Conservation (phyloP, 1,284 basidiomycete genomes). For the Leccinum subrobustum region DNA sequence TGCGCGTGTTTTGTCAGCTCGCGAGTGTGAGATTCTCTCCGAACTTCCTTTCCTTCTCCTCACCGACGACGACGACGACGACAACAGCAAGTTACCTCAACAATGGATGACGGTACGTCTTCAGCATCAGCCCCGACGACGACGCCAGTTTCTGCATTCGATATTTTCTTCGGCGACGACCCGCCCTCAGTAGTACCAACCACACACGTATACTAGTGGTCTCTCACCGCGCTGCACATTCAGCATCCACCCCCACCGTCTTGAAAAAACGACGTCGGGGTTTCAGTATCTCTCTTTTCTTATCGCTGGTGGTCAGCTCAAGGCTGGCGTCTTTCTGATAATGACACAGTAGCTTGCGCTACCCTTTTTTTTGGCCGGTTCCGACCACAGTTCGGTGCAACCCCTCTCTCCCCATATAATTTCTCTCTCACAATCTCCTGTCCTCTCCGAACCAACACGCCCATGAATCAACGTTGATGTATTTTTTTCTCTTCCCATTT, state of each 20-base stretch:
- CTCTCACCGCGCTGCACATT: conserved; percentile 27
- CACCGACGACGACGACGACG: conserved; percentile 20
- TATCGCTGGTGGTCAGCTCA: conserved; percentile 31
- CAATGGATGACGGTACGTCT: conserved; percentile 82
- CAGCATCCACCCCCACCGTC: conserved; percentile 21
- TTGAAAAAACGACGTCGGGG: conserved; percentile 26
- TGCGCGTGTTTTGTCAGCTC: conserved; percentile 21
- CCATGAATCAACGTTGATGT: conserved; percentile 36
- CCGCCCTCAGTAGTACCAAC: conserved; percentile 36
- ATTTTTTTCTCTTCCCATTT: conserved; percentile 27
- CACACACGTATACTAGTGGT: conserved; percentile 25
- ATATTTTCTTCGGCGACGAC: conserved; percentile 40
- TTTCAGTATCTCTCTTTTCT: conserved; percentile 16
- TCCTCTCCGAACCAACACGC: conserved; percentile 28
- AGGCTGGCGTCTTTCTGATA: conserved; percentile 29
- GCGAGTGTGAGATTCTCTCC: background rate
- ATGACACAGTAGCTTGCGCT: conserved; percentile 11
- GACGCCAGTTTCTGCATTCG: conserved; percentile 39
- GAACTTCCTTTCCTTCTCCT: conserved; percentile 7
- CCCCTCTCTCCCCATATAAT: background rate
- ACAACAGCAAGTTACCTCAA: conserved; percentile 32
- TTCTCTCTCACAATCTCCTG: conserved; percentile 17
- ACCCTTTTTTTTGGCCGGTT: conserved; percentile 13
- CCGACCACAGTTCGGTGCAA: conserved; percentile 7
- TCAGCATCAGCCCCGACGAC: conserved; percentile 62